Conservation (phyloP, 768 basidiomycete genomes). For the Suillus bovinus region DNA sequence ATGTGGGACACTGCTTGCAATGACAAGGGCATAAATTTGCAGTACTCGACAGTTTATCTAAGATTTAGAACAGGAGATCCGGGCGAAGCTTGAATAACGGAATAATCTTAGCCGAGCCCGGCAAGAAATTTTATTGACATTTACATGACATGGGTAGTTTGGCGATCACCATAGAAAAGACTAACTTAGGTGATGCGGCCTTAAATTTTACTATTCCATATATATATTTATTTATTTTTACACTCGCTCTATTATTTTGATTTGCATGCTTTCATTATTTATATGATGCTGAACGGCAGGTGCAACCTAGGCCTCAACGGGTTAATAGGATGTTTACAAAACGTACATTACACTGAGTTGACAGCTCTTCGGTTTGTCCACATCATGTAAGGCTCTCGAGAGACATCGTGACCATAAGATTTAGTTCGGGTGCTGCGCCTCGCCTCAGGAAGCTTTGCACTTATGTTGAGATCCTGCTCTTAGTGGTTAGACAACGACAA, state of each 20-base stretch:
- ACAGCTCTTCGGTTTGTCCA: slow-evolving; percentile 83
- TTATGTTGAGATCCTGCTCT: slow-evolving; percentile 65
- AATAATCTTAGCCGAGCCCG: too few relatives aligned
- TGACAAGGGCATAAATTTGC: neutral
- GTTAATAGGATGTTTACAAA: slow-evolving; percentile 2
- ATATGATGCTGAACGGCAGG: neutral
- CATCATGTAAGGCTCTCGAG: slow-evolving; percentile 82
- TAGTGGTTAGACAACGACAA: slow-evolving; percentile 12
- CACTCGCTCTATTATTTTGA: too few relatives aligned
- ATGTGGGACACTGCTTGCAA: neutral
- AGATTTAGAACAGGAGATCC: neutral
- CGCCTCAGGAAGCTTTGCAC: slow-evolving; percentile 73
- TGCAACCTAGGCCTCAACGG: too few relatives aligned
- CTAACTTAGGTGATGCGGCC: too few relatives aligned
- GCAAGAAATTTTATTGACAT: too few relatives aligned
- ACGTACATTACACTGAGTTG: slow-evolving; percentile 32
- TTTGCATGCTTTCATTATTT: too few relatives aligned
- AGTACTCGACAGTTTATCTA: too few relatives aligned
- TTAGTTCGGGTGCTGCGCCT: slow-evolving; percentile 77
- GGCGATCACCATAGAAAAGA: neutral
- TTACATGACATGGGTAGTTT: too few relatives aligned
- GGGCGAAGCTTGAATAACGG: neutral
- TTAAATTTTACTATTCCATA: too few relatives aligned
- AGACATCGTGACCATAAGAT: slow-evolving; percentile 57
- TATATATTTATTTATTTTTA: too few relatives aligned